These are phyloP conservation scores for Euryodendron excelsum DNA, from an alignment of 148 eudicot genomes.

Conservation along the genomic window DNA sequence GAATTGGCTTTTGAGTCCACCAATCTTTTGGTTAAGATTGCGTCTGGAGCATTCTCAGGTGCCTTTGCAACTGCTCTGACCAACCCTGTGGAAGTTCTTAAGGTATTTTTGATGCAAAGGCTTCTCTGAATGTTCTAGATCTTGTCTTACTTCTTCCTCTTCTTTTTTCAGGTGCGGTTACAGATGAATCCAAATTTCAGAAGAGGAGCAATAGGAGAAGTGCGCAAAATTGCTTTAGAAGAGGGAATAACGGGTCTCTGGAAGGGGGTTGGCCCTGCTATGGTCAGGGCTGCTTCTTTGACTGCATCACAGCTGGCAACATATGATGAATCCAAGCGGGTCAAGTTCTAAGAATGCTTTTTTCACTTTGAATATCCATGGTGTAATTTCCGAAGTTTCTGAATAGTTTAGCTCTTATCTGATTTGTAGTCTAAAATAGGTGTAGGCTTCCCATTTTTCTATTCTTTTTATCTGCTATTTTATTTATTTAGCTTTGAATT, in stretches of 20 bases:
- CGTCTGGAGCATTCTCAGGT: constrained; percentile 95
- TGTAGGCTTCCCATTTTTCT: not conserved
- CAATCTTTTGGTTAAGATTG: constrained; percentile 85
- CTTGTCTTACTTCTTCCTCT: constrained; percentile 12
- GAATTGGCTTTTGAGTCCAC: constrained; percentile 87
- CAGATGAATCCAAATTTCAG: constrained; percentile 63
- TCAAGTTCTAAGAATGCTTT: constrained; percentile 35
- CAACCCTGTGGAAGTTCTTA: constrained; percentile 84
- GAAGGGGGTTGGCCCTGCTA: constrained; percentile 96
- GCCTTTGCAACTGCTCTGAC: constrained; percentile 88
- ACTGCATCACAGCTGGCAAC: constrained; percentile 93
- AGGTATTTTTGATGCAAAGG: constrained; percentile 49
- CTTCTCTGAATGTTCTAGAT: not conserved
- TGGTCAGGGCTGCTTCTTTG: constrained; percentile 84
- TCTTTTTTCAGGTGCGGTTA: constrained; percentile 57
- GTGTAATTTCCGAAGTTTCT: constrained; percentile 23
- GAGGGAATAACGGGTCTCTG: constrained; percentile 90
- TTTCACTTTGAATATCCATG: constrained; percentile 22
- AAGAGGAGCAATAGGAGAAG: constrained; percentile 54
- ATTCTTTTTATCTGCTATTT: not conserved
- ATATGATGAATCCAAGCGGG: constrained; percentile 94
- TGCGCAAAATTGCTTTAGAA: constrained; percentile 57
- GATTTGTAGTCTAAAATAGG: constrained; percentile 6
- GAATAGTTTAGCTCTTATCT: not conserved
- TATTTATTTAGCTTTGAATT: not conserved